These are phyloP conservation scores for Amanita molliuscula DNA, from an alignment of 768 basidiomycete species.

Conservation along the genomic window DNA sequence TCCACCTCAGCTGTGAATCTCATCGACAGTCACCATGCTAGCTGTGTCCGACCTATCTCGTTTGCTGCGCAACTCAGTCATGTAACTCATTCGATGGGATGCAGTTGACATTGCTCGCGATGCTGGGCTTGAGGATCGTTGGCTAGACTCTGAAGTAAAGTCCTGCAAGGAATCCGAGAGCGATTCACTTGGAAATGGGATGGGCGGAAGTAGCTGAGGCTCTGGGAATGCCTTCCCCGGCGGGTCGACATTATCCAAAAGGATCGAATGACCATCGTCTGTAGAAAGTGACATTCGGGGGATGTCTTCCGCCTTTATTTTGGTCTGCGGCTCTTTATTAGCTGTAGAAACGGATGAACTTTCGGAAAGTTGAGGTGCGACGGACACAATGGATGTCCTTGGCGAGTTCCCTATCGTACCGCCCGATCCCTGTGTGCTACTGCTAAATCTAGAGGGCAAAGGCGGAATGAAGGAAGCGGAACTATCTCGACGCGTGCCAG, in stretches of 20 bases:
- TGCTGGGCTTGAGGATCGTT: slow-evolving; percentile 20
- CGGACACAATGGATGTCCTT: slow-evolving; percentile 38
- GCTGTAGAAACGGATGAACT: slow-evolving; percentile 13
- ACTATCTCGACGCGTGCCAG: slow-evolving; percentile 38
- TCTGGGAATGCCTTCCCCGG: slow-evolving; percentile 15
- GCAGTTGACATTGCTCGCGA: slow-evolving; percentile 39
- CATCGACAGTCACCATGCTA: slow-evolving; percentile 90
- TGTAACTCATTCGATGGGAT: slow-evolving; percentile 67
- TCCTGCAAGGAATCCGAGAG: slow-evolving; percentile 71
- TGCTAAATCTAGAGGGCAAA: slow-evolving; percentile 49
- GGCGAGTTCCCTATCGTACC: slow-evolving; percentile 32
- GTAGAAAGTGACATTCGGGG: slow-evolving; percentile 71
- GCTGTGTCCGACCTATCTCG: slow-evolving; percentile 84
- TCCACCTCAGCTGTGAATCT: slow-evolving; percentile 97
- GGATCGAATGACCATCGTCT: slow-evolving; percentile 57
- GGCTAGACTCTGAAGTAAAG: slow-evolving; percentile 24
- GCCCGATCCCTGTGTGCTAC: slow-evolving; percentile 45
- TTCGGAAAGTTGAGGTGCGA: slow-evolving; percentile 30
- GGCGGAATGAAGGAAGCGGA: slow-evolving; percentile 37
- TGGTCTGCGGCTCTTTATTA: slow-evolving; percentile 4
- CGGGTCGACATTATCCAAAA: slow-evolving; percentile 30
- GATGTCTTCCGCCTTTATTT: slow-evolving; percentile 30
- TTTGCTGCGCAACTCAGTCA: slow-evolving; percentile 73
- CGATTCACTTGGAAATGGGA: slow-evolving; percentile 69
- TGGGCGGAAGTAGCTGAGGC: slow-evolving; percentile 65